Evolutionary conservation across 768 basidiomycete genomes (phyloP), one percentile per base, ranked within the genome.

Genomic region (Chalciporus pseudorubinellus): DNA sequence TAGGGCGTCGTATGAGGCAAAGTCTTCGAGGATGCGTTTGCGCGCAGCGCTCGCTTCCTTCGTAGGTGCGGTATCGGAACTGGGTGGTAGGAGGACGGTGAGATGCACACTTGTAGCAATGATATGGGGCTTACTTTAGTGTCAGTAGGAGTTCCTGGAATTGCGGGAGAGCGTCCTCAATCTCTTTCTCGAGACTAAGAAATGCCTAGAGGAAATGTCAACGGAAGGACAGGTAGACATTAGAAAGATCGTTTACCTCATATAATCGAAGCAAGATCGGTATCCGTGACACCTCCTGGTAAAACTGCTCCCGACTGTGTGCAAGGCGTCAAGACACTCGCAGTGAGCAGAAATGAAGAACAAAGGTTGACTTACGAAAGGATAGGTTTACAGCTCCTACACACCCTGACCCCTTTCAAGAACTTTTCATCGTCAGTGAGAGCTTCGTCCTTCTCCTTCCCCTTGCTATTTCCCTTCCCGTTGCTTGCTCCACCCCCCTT

Each of bases 1-100:
- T 13, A 98, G 70, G 38, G 82, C 81, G 61, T 99, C 97, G 65
- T 98, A 98, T 45, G 91, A 86, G 6, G 86, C 80, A 65, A 98
- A 93, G 0, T 85, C 82, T 39, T 92, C 87, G 11, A 98, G 70
- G 24, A 99, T 77, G 4, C 84, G 82, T 64, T 94, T 95, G 53
- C 94, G 83, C 0, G 84, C 78, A 2, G 77, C 72, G 10, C 80
- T 76, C 6, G 87, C 89, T 65, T 89, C 86, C 48, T 80, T 84
- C 5, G 77, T 81, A 2, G 83, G 84, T 44, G 78, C 81, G 55
- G 78, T 72, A 51, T 77, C 71, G 55, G 70, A 68, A 48, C 71
- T 71, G 44, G 26, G 20, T 31, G 29, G 12, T 31, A 24, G 31
- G 28, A 6, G 38, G 38, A 24, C 14, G 20, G 8, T 39, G 14